Evolutionary conservation across 192 early-diverging fungal genomes (phyloP).

Genomic region (Physocladia obscura): DNA sequence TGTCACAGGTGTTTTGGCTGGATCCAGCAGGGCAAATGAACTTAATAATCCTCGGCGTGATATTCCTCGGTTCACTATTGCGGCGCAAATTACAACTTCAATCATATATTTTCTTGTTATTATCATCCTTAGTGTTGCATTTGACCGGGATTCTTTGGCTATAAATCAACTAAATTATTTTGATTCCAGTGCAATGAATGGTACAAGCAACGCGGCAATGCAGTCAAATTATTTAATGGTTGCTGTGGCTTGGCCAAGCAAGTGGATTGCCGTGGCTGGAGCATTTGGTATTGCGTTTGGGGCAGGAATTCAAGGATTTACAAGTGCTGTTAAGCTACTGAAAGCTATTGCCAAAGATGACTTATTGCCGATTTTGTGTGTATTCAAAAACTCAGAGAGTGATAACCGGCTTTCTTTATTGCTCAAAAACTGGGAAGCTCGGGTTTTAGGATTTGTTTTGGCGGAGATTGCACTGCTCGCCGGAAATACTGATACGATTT

Average conservation of each 20-base stretch:
- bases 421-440: not conserved
- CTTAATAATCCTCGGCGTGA: constrained; percentile 27
- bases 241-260: constrained; percentile 14
- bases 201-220: too few relatives aligned
- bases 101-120: constrained; percentile 26
- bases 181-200: too few relatives aligned
- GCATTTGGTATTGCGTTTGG: constrained; percentile 7
- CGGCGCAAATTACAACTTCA: constrained; percentile 23
- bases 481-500: constrained; percentile 10
- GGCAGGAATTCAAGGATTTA: constrained; percentile 16
- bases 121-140: constrained; percentile 8
- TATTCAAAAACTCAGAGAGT: constrained; percentile 8
- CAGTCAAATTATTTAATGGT: not conserved
- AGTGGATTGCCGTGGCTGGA: constrained; percentile 21
- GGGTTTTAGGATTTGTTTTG: constrained; percentile 19
- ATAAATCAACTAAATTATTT: not conserved
- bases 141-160: not conserved
- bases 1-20: constrained; percentile 31
- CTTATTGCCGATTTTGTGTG: constrained; percentile 7
- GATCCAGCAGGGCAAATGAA: constrained; percentile 16
- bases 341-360: constrained; percentile 32
- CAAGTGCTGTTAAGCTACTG: constrained; percentile 8
- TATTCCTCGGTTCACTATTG: constrained; percentile 26
- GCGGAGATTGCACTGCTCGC: constrained; percentile 23
- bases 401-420: not conserved